phyloP scores from a whole-genome alignment of 2,329 filamentous ascomycete genomes.

The Plenodomus tracheiphilus region DNA sequence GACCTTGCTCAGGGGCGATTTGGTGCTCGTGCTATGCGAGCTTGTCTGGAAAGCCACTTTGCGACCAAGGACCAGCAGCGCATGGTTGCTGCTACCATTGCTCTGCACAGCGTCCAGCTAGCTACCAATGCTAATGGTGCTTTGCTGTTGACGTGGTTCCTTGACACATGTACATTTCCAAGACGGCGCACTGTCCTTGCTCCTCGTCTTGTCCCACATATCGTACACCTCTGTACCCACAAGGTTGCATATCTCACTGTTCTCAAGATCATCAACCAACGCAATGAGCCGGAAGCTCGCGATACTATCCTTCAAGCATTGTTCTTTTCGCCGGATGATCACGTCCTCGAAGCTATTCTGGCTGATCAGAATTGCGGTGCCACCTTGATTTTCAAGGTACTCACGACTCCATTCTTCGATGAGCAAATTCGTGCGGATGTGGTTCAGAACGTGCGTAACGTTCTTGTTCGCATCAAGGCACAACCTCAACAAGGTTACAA shows the following conservation, averaged over 20 bases:
- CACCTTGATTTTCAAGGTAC: constrained; percentile 96
- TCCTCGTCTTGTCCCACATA: constrained; percentile 85
- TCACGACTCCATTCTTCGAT: constrained; percentile 97
- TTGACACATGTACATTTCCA: constrained; percentile 96
- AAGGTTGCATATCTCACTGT: constrained; percentile 98
- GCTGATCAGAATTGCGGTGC: constrained; percentile 90
- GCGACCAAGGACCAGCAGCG: constrained; percentile 93
- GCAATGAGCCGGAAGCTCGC: constrained; percentile 87
- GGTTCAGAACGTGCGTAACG: constrained; percentile 87
- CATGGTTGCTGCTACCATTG: constrained; percentile 90
- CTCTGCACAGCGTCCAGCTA: constrained; percentile 93
- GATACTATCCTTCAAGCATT: constrained; percentile 87
- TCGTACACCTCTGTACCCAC: constrained; percentile 95
- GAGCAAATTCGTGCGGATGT: constrained; percentile 86
- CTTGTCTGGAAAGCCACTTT: constrained; percentile 94
- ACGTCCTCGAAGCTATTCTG: constrained; percentile 85
- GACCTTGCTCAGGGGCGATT: constrained; percentile 91
- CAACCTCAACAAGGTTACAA: constrained; percentile 96
- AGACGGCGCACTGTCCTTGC: constrained; percentile 88
- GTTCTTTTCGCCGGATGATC: constrained; percentile 88
- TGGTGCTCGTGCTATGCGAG: constrained; percentile 92
- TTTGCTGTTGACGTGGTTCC: constrained; percentile 91
- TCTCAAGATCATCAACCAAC: constrained; percentile 97
- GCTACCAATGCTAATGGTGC: constrained; percentile 96
- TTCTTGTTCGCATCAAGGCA: constrained; percentile 86